Conservation (phyloP, 2,329 filamentous ascomycete species). For the Elsinoe australis region DNA sequence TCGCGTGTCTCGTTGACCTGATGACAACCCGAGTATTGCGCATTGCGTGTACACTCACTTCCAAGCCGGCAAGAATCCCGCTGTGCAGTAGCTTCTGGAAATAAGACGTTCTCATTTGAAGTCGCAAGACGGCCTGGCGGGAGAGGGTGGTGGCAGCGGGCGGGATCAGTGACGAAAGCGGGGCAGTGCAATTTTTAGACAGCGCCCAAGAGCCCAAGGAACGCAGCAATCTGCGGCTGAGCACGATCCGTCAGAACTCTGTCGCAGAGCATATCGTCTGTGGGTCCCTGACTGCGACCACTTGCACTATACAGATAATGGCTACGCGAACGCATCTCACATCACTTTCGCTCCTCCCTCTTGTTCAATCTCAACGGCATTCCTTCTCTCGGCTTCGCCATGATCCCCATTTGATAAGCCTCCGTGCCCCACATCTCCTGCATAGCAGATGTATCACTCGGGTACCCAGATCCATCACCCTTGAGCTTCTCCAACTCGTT, state of each 20-base stretch:
- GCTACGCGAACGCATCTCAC: no score
- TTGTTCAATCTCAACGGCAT: slow-evolving; percentile 29
- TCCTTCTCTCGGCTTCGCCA: slow-evolving; percentile 30
- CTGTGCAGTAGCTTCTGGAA: no score
- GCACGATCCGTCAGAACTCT: no score
- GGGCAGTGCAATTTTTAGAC: not conserved
- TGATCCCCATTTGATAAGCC: slow-evolving; percentile 31
- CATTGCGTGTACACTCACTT: not conserved
- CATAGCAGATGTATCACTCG: slow-evolving; percentile 24
- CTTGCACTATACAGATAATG: no score
- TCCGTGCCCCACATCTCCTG: slow-evolving; percentile 29
- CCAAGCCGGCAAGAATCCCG: not conserved
- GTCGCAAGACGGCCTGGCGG: not conserved
- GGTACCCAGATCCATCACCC: slow-evolving; percentile 32
- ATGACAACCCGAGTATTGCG: not conserved
- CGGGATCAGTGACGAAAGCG: slow-evolving; percentile 3
- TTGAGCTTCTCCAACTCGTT: slow-evolving; percentile 30
- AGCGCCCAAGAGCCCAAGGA: not conserved
- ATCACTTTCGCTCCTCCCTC: slow-evolving; percentile 17
- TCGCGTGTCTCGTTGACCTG: not conserved
- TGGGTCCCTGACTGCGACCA: no score
- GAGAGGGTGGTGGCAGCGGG: not conserved
- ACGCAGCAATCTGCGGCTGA: not conserved
- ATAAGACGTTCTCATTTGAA: no score
- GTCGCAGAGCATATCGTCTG: no score